Base-by-base conservation (phyloP, 345 rosid species). In the Acer negundo region DNA sequence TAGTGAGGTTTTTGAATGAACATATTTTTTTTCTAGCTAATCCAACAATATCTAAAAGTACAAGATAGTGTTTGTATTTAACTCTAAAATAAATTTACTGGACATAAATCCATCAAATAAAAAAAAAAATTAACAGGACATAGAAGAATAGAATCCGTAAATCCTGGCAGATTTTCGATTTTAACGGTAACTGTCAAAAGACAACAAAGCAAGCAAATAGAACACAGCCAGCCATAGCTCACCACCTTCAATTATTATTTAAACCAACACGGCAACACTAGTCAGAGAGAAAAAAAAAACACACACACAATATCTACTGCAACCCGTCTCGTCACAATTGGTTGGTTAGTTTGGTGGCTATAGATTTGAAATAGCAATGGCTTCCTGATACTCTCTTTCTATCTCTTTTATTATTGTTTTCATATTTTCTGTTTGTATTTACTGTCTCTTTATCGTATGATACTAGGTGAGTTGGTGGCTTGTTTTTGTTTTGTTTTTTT, bases 221-320 rank as follows among this genome's bases (percentile, higher is more conserved):
- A 62, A 68, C 6, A 7, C 19, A 53, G 49, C 63, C 12, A 62
- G 2, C 24, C 74, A 2, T 13, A 23, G 24, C 51, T 71, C 22
- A 22, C 31, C 56, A 73, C 4, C 68, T 61, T 73, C 42, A 42
- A 73, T 73, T 62, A 73, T 73, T 71, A 35, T 35, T 35, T 35
- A 35, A 35, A 35, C 5, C 38, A 35, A 35, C 38, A 35, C 38
- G 4, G 0, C 38, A 35, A 35, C 38, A 35, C 38, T 55, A 55
- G 19, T 1, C 7, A 7, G 13, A 47, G 10, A 69, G 1, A 3
- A 1, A 10, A 73, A 59, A 72, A 0, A 13, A 2, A 31, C 35
- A 31, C 35, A 31, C 35, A 44, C 12, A 44, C 12, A 64, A 35
- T 35, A 35, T 65, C 7, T n/a, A 11, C 19, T 13, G 19, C 35